Conservation (phyloP, 2,329 filamentous ascomycete species). For the Shiraia bambusicola region DNA sequence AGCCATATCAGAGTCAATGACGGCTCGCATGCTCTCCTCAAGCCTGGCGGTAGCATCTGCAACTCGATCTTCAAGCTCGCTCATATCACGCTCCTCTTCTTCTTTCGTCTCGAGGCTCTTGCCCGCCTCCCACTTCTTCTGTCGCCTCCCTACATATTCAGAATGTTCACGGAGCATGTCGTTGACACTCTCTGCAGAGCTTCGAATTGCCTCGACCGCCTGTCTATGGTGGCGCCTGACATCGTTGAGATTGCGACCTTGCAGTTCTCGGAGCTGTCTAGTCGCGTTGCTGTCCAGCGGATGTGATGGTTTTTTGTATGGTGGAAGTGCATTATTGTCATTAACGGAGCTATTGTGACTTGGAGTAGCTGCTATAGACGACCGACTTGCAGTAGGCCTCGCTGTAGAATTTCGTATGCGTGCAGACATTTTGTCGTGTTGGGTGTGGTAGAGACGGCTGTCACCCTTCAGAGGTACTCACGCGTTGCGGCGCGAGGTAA, state of each 20-base stretch:
- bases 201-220: slow-evolving; percentile 51
- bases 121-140: slow-evolving; percentile 39
- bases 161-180: slow-evolving; percentile 51
- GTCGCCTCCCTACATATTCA: slow-evolving; percentile 40
- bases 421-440: slow-evolving; percentile 21
- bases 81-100: slow-evolving; percentile 44
- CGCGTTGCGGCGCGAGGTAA: slow-evolving; percentile 3
- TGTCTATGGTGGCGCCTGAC: slow-evolving; percentile 53
- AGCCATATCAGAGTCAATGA: slow-evolving; percentile 59
- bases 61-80: slow-evolving; percentile 48
- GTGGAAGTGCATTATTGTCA: slow-evolving; percentile 43
- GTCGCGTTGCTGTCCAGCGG: slow-evolving; percentile 54
- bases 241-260: slow-evolving; percentile 45
- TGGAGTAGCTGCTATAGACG: slow-evolving; percentile 12
- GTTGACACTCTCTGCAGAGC: slow-evolving; percentile 57
- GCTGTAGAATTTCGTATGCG: slow-evolving; percentile 21
- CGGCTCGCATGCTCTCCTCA: slow-evolving; percentile 58
- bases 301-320: slow-evolving; percentile 56
- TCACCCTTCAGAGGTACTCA: not conserved
- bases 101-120: slow-evolving; percentile 41
- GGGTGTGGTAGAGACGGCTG: not conserved
- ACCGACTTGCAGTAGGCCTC: slow-evolving; percentile 17
- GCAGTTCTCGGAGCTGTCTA: slow-evolving; percentile 49
- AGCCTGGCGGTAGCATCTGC: slow-evolving; percentile 55
- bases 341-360: slow-evolving; percentile 1